Conservation (phyloP, 495 filamentous ascomycete genomes). For the Glonium stellatum region DNA sequence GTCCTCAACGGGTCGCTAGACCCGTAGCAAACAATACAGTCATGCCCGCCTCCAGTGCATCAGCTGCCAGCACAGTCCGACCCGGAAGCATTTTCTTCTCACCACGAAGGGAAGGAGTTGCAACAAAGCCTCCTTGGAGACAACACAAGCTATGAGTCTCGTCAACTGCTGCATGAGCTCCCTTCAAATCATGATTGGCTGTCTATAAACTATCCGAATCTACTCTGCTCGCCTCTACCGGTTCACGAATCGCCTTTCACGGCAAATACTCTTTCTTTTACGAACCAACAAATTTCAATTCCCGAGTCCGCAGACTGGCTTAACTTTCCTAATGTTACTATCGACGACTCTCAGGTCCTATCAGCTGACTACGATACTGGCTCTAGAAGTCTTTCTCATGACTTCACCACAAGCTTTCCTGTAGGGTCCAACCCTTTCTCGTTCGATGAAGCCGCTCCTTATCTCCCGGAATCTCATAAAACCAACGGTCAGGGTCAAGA, state of each 20-base stretch:
- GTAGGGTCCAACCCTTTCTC: background rate
- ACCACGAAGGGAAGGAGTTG: background rate
- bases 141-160: background rate
- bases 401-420: background rate
- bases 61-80: background rate
- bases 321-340: background rate
- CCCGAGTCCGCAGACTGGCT: background rate
- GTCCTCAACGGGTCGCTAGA: background rate
- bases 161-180: background rate
- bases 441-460: background rate
- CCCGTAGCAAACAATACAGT: conserved; percentile 1
- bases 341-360: too few relatives aligned
- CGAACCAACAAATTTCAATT: background rate
- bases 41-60: background rate
- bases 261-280: background rate
- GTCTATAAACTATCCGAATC: background rate
- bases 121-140: background rate
- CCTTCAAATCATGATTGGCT: background rate
- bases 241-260: too few relatives aligned
- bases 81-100: background rate
- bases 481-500: background rate
- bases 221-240: background rate
- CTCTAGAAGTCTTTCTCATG: background rate
- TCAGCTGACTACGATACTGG: background rate
- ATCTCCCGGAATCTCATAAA: background rate